Conservation (phyloP, 2,329 filamentous ascomycete genomes). For the Ophiostoma perfectum region DNA sequence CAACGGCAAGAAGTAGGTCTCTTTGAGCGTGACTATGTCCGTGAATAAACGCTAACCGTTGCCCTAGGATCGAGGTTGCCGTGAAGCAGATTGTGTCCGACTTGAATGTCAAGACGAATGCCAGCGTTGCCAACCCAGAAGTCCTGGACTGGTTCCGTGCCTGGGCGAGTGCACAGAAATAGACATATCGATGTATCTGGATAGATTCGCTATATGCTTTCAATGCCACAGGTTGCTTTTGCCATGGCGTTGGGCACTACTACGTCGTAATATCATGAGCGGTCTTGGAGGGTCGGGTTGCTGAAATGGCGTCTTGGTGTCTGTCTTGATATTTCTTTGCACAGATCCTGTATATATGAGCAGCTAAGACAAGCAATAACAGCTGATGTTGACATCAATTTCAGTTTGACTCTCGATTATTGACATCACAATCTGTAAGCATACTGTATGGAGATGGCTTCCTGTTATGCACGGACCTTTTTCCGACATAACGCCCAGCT, state of each 20-base stretch:
- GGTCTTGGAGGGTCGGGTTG: too few species aligned
- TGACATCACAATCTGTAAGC: too few species aligned
- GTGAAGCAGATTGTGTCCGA: conserved; percentile 96
- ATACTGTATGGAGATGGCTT: too few species aligned
- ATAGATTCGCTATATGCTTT: neutral
- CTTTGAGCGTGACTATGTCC: too few species aligned
- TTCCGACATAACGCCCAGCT: conserved; percentile 9
- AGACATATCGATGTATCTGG: neutral
- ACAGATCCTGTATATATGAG: neutral
- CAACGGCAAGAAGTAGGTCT: conserved; percentile 89
- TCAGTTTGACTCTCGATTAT: too few species aligned
- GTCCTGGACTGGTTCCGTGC: conserved; percentile 81
- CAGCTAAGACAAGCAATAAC: neutral
- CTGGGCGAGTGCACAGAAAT: conserved; percentile 59
- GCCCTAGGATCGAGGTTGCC: conserved; percentile 73
- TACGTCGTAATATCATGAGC: too few species aligned
- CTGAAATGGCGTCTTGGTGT: too few species aligned
- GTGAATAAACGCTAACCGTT: conserved; percentile 1
- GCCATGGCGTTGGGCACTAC: too few species aligned
- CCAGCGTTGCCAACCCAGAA: conserved; percentile 86
- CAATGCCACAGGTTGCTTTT: neutral
- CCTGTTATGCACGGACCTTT: conserved; percentile 10
- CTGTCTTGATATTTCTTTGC: neutral
- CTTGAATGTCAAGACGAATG: conserved; percentile 77
- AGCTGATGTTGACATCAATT: neutral